Evolutionary conservation across 1,284 basidiomycete genomes (phyloP).

Genomic region (Cryptococcus sp.): DNA sequence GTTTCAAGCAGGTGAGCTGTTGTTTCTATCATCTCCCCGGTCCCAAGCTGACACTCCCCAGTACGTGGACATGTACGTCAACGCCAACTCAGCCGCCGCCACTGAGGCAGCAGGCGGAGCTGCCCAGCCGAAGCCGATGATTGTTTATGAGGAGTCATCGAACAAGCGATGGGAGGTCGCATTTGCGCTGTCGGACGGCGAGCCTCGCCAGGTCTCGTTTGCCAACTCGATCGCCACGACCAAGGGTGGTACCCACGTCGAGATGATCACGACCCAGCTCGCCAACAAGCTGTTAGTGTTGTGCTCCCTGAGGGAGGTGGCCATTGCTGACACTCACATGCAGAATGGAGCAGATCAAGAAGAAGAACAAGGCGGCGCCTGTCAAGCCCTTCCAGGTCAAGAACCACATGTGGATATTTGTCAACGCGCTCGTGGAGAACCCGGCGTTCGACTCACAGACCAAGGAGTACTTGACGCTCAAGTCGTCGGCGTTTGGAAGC

Average conservation of each 20-base stretch:
- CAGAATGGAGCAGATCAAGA: conserved; percentile 71
- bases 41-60: conserved; percentile 9
- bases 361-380: conserved; percentile 94
- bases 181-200: conserved; percentile 83
- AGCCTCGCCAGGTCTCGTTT: conserved; percentile 92
- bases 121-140: conserved; percentile 66
- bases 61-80: conserved; percentile 93
- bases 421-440: conserved; percentile 95
- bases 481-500: conserved; percentile 81
- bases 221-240: conserved; percentile 97
- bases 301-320: neutral
- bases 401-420: conserved; percentile 98
- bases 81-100: conserved; percentile 55
- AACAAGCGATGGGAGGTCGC: conserved; percentile 88
- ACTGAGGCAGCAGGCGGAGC: conserved; percentile 70
- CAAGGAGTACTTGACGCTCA: conserved; percentile 91
- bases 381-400: conserved; percentile 93
- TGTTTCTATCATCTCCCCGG: neutral
- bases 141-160: conserved; percentile 78
- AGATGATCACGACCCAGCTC: conserved; percentile 81
- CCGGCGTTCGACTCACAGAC: conserved; percentile 99
- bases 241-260: conserved; percentile 96
- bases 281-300: conserved; percentile 68
- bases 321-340: conserved; percentile 10
- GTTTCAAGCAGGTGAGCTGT: conserved; percentile 71